Evolutionary conservation across 2,329 filamentous ascomycete genomes (phyloP), one percentile per base, ranked within the genome.

Genomic region (Fusarium sp.): DNA sequence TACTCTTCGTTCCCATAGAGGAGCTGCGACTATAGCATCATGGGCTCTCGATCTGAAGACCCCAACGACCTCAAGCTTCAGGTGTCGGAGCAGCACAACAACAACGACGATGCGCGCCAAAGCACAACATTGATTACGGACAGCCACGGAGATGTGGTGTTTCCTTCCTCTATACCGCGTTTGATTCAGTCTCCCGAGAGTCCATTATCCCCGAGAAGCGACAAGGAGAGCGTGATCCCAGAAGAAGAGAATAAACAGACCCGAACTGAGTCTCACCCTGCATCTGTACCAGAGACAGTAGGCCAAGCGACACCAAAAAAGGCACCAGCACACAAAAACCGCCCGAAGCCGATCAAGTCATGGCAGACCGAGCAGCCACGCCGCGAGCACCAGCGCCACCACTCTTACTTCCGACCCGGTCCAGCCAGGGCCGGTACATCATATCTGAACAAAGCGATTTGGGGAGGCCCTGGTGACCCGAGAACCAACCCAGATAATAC

Each of bases 361-460:
- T 71, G 68, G 68, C 65, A 69, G 35, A 71, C 68, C 8, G 68
- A 71, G 35, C 68, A 64, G 37, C 55, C 65, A 15, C 54, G 56
- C 15, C 65, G 62, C 25, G 56, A 57, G 17, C 37, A 50, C n/a
- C 32, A 46, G 7, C 46, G 37, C 30, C 43, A 58, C 30, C 45
- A 58, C 40, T 57, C 68, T 39, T 25, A 56, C 23, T 66, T 71
- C 33, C 68, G 65, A 51, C 68, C 68, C 7, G 56, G 61, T 8
- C 68, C 68, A 23, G 62, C 65, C 20, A 69, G 68, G 25, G 68
- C 68, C 32, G 68, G 68, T 14, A 71, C 68, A 6, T 71, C 68
- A 13, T 71, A 71, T 53, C 39, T 71, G 37, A 71, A 71, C 25
- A 67, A 45, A 43, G 68, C 68, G 23, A 71, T 71, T 15, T 71